Conservation (phyloP, 768 basidiomycete species). For the Amanita brunnescens region DNA sequence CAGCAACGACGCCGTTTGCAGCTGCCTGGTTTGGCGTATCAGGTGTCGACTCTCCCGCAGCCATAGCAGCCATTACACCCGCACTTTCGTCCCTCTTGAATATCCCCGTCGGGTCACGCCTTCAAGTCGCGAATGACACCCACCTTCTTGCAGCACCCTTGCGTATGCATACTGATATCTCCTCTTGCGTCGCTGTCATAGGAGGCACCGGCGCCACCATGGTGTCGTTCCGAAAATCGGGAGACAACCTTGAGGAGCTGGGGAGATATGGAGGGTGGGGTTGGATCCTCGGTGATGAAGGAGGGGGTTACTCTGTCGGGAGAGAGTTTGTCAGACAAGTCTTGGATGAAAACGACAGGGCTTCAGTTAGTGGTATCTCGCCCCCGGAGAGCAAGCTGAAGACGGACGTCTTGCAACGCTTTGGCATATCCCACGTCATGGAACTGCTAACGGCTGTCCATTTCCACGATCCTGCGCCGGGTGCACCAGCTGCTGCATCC, state of each 20-base stretch:
- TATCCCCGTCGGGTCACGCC: conserved; percentile 43
- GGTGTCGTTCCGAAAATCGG: conserved; percentile 47
- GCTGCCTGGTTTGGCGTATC: conserved; percentile 81
- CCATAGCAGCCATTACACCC: conserved; percentile 45
- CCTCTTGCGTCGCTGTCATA: conserved; percentile 62
- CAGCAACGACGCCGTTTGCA: conserved; percentile 34
- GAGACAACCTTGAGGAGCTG: conserved; percentile 43
- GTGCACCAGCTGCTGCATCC: conserved; percentile 10
- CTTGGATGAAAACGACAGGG: conserved; percentile 43
- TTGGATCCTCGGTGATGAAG: conserved; percentile 81
- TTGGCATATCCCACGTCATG: conserved; percentile 46
- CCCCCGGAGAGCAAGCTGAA: conserved; percentile 31
- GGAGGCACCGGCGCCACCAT: conserved; percentile 78
- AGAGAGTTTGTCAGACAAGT: conserved; percentile 67
- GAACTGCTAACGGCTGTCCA: conserved; percentile 63
- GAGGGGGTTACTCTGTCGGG: conserved; percentile 75
- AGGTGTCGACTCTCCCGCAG: conserved; percentile 68
- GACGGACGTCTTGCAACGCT: conserved; percentile 40
- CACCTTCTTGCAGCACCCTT: conserved; percentile 79
- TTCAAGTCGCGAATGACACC: conserved; percentile 74
- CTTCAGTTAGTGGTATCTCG: conserved; percentile 29
- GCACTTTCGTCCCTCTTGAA: conserved; percentile 48
- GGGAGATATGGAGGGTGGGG: conserved; percentile 76
- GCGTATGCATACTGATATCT: conserved; percentile 46
- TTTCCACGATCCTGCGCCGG: conserved; percentile 42